Evolutionary conservation across 805 yeast genomes (phyloP).

Genomic region (Candida morakotiae): DNA sequence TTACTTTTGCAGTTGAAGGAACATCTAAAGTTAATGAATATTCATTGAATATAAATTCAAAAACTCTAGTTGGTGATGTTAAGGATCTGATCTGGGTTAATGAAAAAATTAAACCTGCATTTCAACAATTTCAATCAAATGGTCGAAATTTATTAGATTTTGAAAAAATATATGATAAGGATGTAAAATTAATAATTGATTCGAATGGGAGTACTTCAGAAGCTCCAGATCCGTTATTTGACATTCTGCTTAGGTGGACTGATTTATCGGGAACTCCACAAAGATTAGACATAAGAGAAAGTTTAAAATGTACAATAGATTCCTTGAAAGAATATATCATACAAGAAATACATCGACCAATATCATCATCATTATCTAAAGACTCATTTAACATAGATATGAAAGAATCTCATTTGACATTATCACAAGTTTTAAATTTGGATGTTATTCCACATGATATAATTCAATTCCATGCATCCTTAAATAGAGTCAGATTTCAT

Average conservation of each 20-base stretch:
- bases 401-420: slow-evolving; percentile 2
- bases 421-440: slow-evolving; percentile 12
- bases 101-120: slow-evolving; percentile 20
- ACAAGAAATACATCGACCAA: slow-evolving; percentile 3
- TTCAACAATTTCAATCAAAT: slow-evolving; percentile 8
- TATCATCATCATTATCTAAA: not conserved
- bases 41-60: slow-evolving; percentile 15
- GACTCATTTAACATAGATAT: not conserved
- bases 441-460: slow-evolving; percentile 26
- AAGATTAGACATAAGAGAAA: slow-evolving; percentile 1
- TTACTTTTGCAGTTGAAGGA: slow-evolving; percentile 3
- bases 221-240: slow-evolving; percentile 1
- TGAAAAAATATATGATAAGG: slow-evolving; percentile 9
- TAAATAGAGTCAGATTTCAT: slow-evolving; percentile 11
- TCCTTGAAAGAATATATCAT: slow-evolving; percentile 6
- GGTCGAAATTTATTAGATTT: slow-evolving; percentile 11
- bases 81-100: slow-evolving; percentile 26
- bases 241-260: slow-evolving; percentile 3
- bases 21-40: slow-evolving; percentile 1
- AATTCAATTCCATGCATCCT: slow-evolving; percentile 10
- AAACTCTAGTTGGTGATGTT: slow-evolving; percentile 19
- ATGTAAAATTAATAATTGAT: slow-evolving; percentile 3
- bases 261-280: slow-evolving; percentile 2
- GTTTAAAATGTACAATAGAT: slow-evolving; percentile 6
- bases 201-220: not conserved